These are phyloP conservation scores for Orbilia brochopaga DNA, from an alignment of 2,329 filamentous ascomycete genomes.

Conservation along the genomic window DNA sequence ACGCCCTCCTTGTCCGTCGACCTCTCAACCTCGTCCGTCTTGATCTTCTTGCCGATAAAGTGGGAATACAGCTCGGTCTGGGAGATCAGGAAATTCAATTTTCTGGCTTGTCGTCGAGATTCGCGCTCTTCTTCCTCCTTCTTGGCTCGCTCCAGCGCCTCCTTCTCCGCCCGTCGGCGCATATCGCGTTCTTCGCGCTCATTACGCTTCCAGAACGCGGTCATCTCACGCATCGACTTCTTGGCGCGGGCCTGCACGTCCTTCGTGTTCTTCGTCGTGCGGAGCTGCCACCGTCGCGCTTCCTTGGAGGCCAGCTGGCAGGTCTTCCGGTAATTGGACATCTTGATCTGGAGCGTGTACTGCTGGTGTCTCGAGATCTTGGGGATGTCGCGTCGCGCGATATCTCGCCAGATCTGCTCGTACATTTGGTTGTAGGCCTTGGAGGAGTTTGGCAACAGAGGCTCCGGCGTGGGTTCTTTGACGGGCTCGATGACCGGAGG, in stretches of 20 bases:
- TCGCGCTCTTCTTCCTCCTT: slow-evolving; percentile 97
- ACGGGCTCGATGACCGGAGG: slow-evolving; percentile 28
- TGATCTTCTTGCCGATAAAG: slow-evolving; percentile 99
- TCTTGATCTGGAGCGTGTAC: slow-evolving; percentile 82
- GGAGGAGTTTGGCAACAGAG: slow-evolving; percentile 60
- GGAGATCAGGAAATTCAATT: slow-evolving; percentile 98
- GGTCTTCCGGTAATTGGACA: slow-evolving; percentile 97
- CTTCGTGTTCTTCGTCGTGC: slow-evolving; percentile 98
- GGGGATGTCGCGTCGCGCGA: slow-evolving; percentile 89
- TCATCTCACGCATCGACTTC: slow-evolving; percentile 99
- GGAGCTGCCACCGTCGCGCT: slow-evolving; percentile 93
- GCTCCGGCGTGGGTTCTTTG: slow-evolving; percentile 49
- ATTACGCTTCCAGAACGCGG: slow-evolving; percentile 99
- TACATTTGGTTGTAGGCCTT: slow-evolving; percentile 97
- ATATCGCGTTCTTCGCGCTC: slow-evolving; percentile 95
- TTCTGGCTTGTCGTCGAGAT: slow-evolving; percentile 94
- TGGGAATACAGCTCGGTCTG: slow-evolving; percentile 99
- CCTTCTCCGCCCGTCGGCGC: slow-evolving; percentile 89
- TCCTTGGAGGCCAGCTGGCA: slow-evolving; percentile 96
- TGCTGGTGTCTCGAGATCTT: slow-evolving; percentile 89
- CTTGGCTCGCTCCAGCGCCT: slow-evolving; percentile 94
- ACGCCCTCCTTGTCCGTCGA: slow-evolving; percentile 77
- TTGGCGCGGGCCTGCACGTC: slow-evolving; percentile 96
- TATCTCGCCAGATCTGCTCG: slow-evolving; percentile 94
- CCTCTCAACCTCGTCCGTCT: slow-evolving; percentile 91